A percentile compares a stretch with the other conserved stretches of the same genome.
Evolutionary conservation across 2,329 filamentous ascomycete genomes (phyloP).

Genomic region (Xylaria sp.): DNA sequence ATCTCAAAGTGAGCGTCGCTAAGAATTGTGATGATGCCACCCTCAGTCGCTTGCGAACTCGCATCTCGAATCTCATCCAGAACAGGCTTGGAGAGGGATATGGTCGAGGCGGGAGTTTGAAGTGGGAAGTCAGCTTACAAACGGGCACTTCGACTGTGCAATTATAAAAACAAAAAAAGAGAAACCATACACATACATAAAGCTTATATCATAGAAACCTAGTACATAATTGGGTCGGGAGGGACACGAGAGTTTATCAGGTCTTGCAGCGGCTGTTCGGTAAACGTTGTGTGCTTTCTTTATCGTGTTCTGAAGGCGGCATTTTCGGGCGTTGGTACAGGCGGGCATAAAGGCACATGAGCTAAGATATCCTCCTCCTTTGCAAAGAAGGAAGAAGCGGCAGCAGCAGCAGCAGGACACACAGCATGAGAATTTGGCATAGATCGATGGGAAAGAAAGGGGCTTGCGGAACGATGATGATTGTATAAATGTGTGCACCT

Average conservation of each 20-base stretch:
- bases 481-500: neutral
- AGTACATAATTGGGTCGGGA: conserved; percentile 14
- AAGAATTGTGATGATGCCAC: conserved; percentile 75
- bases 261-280: neutral
- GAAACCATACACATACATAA: neutral
- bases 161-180: conserved; percentile 6
- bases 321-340: conserved; percentile 37
- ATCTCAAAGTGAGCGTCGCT: conserved; percentile 80
- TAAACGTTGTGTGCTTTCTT: neutral
- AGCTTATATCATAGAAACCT: conserved; percentile 5
- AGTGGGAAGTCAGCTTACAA: conserved; percentile 95
- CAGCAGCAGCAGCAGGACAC: neutral
- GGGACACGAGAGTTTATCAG: neutral
- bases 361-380: conserved; percentile 31
- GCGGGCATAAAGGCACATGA: conserved; percentile 25
- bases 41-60: conserved; percentile 77
- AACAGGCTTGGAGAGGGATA: conserved; percentile 90
- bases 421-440: conserved; percentile 19
- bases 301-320: conserved; percentile 2
- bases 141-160: conserved; percentile 59
- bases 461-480: conserved; percentile 4
- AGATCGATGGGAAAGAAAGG: neutral
- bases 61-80: conserved; percentile 81
- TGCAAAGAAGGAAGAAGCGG: conserved; percentile 4
- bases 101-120: conserved; percentile 78